phyloP scores from a whole-genome alignment of 2,329 filamentous ascomycete species.

The Cladosporium sp. region DNA sequence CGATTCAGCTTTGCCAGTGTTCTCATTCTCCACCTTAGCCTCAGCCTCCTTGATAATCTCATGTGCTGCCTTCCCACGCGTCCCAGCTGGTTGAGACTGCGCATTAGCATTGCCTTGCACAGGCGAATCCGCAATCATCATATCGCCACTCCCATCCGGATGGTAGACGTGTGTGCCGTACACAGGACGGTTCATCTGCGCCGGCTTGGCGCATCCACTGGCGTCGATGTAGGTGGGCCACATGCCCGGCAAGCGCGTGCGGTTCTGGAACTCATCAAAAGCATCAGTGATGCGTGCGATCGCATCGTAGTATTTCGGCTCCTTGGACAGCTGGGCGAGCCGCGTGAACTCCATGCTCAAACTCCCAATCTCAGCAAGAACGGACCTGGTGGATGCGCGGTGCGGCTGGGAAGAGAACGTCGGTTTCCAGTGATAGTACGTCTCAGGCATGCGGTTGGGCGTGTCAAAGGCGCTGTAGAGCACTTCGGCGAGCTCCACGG shows the following conservation, averaged over 20 bases:
- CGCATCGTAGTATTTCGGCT: slow-evolving; percentile 84
- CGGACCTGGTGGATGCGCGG: slow-evolving; percentile 52
- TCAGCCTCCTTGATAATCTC: slow-evolving; percentile 8
- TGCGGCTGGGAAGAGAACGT: slow-evolving; percentile 59
- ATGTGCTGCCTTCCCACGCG: slow-evolving; percentile 1
- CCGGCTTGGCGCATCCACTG: slow-evolving; percentile 65
- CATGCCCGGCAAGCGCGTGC: slow-evolving; percentile 69
- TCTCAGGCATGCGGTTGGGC: slow-evolving; percentile 85
- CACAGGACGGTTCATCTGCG: slow-evolving; percentile 14
- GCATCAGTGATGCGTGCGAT: slow-evolving; percentile 80
- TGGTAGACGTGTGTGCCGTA: slow-evolving; percentile 6
- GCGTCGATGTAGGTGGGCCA: slow-evolving; percentile 77
- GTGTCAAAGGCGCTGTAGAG: slow-evolving; percentile 84
- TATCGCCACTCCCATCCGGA: slow-evolving; percentile 21
- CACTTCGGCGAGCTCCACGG: slow-evolving; percentile 73
- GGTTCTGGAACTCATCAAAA: slow-evolving; percentile 69
- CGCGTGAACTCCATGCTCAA: slow-evolving; percentile 86
- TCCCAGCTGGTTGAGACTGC: too few species aligned
- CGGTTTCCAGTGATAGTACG: slow-evolving; percentile 76
- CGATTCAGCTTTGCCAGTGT: not conserved
- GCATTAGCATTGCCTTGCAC: slow-evolving; percentile 5
- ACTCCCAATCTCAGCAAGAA: slow-evolving; percentile 69
- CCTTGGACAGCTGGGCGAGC: slow-evolving; percentile 76
- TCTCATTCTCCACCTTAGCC: slow-evolving; percentile 6
- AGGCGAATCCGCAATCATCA: slow-evolving; percentile 16